Conservation (phyloP, 2,329 filamentous ascomycete species). For the Ophiostoma angusticollis region DNA sequence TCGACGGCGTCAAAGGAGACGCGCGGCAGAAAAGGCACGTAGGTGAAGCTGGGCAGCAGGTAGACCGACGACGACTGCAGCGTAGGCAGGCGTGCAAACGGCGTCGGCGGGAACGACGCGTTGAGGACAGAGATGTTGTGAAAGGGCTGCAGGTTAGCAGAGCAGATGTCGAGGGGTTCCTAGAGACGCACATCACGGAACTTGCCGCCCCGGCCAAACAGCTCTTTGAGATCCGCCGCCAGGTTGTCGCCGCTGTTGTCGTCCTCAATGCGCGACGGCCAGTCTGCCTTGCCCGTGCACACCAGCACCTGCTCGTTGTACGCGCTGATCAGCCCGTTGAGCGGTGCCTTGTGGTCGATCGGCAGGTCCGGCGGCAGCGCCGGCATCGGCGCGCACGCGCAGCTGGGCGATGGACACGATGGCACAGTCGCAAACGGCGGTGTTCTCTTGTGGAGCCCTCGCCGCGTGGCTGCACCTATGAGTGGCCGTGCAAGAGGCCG, state of each 20-base stretch:
- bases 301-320: constrained; percentile 77
- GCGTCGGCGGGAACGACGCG: constrained; percentile 56
- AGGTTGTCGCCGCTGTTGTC: constrained; percentile 56
- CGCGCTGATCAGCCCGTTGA: constrained; percentile 64
- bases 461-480: too few species aligned
- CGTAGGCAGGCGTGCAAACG: constrained; percentile 34
- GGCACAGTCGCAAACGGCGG: constrained; percentile 30
- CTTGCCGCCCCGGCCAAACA: constrained; percentile 52
- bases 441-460: too few species aligned
- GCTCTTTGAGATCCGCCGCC: constrained; percentile 57
- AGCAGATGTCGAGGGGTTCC: too few species aligned
- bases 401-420: constrained; percentile 63
- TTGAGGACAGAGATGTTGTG: constrained; percentile 69
- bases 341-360: constrained; percentile 56
- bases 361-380: constrained; percentile 51
- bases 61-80: constrained; percentile 53
- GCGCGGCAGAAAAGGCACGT: constrained; percentile 58
- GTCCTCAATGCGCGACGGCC: constrained; percentile 74
- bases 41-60: constrained; percentile 73
- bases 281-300: constrained; percentile 68
- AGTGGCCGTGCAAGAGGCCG: too few species aligned
- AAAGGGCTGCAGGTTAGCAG: constrained; percentile 59
- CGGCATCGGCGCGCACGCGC: constrained; percentile 57
- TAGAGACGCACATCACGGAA: constrained; percentile 50
- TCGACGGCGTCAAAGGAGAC: constrained; percentile 42